Base-by-base conservation (phyloP, 176 grass and related monocot genomes). In the Pontederia crassipes region DNA sequence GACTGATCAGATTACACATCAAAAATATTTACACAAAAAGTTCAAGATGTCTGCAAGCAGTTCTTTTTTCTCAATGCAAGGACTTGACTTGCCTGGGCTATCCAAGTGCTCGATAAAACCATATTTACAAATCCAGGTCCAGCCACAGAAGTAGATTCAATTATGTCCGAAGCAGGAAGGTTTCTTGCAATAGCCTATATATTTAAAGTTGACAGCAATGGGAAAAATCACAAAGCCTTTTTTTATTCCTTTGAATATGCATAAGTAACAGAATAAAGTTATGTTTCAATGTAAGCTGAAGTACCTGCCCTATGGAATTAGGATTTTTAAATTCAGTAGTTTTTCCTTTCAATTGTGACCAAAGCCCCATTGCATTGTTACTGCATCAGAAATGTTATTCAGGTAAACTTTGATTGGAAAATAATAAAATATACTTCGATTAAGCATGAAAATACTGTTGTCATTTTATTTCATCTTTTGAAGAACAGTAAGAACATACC, bases 61-160 rank as follows among this genome's bases (percentile, higher is more conserved):
- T 24, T 24, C 20, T 20, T 55, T 47, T 29, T 69, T 69, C 52
- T 17, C 18, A 12, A 56, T 8, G 18, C 54, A 17, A 56, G 18
- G 18, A 56, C 8, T 56, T 56, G 58, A 4, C 65, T 74, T 27
- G 92, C 94, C 94, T 98, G 78, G 58, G 88, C 75, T 60, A 98
- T 78, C 88, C 94, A 98, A 69, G 46, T 68, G 57, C 83, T 83
- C 10, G 94, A 98, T 60, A 98, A 68, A 46, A 71, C 40, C 61
- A 98, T 92, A 77, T 98, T 98, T 48, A 98, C 94, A 79, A 92
- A 98, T 53, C 94, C 94, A 83, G 94, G 94, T 64, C 94, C 85
- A 60, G 94, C 94, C 48, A 92, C 82, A 72, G 88, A 89, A 17
- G 88, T 81, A 51, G 94, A 98, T 74, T 86, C 85, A 14, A 98